Evolutionary conservation across 345 rosid species (phyloP), one percentile per base, ranked within the genome.

Genomic region (Eutrema yunnanense): DNA sequence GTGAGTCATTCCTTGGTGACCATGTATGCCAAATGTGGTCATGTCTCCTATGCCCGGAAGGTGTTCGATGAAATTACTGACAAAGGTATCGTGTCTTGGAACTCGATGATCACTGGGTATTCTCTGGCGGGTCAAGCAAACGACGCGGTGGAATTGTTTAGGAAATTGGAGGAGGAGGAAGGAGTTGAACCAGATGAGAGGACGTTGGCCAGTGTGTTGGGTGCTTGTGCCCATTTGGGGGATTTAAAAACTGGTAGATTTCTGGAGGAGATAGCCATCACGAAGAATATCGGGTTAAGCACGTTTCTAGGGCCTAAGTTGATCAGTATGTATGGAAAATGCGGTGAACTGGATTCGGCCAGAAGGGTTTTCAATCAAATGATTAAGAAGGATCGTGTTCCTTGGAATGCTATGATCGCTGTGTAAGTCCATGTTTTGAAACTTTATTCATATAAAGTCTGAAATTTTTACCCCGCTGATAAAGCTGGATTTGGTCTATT

Each of bases 381-480:
- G 84, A 56, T 9, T 34, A 75, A 47, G n/a, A 88, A 82, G 75
- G 97, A 91, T 80, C 76, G 83, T 36, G 78, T 86, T 71, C 65
- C 84, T 66, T 94, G 98, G 97, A 94, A 91, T 82, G 92, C 97
- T 67, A 84, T 91, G 92, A 85, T 91, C 81, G 82, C 92, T 2
- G 90, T 87, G 92, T 92, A 86, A 75, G 73, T 72, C 68, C 10
- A 1, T n/a, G 44, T 16, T 58, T 38, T 5, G 1, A 34, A 8
- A 33, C 16, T 70, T 49, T 52, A 41, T 51, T 51, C 16, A 4
- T 27, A 9, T 50, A 22, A 52, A 49, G 61, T 48, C 3, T 41
- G 19, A 5, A 16, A 0, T 16, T 16, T 16, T 16, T 16, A 16
- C 16, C 0, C 16, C 16, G 16, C 16, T 16, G 16, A 16, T 16